A percentile compares a stretch with the other conserved stretches of the same genome.
Conservation (phyloP, 225 moss, liverwort and hornwort species). For the Pseudisothecium myosuroides region DNA sequence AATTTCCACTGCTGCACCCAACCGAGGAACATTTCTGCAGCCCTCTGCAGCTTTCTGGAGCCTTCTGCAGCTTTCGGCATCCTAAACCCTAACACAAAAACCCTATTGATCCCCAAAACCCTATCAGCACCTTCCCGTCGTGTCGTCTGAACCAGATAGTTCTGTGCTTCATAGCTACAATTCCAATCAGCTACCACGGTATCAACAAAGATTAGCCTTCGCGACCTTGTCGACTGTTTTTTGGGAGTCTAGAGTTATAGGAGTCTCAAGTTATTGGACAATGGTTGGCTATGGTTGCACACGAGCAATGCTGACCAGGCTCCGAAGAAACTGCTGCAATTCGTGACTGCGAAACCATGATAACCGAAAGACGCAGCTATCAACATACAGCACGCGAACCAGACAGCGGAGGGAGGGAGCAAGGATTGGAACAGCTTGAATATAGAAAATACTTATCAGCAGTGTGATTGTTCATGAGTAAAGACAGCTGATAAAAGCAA, state of each 20-base stretch:
- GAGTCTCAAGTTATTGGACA: neutral
- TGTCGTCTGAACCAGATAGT: neutral
- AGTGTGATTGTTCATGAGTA: neutral
- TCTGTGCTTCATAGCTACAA: neutral
- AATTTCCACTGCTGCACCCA: neutral
- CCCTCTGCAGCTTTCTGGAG: neutral
- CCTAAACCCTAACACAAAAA: conserved; percentile 19
- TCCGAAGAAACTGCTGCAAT: neutral
- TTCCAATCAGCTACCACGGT: neutral
- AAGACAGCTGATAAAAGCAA: neutral
- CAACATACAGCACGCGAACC: conserved; percentile 19
- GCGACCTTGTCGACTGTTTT: neutral
- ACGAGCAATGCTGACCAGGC: neutral
- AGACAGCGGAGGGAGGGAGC: neutral
- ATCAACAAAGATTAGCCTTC: neutral
- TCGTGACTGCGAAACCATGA: neutral
- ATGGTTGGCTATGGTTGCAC: neutral
- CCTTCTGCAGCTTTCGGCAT: neutral
- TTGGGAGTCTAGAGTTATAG: neutral
- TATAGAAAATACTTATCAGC: neutral
- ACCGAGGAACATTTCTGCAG: neutral
- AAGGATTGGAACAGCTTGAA: neutral
- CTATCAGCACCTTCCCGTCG: neutral
- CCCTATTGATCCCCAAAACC: neutral
- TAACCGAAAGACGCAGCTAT: neutral